Evolutionary conservation across 768 basidiomycete genomes (phyloP).

Genomic region (Heimioporus sp.): DNA sequence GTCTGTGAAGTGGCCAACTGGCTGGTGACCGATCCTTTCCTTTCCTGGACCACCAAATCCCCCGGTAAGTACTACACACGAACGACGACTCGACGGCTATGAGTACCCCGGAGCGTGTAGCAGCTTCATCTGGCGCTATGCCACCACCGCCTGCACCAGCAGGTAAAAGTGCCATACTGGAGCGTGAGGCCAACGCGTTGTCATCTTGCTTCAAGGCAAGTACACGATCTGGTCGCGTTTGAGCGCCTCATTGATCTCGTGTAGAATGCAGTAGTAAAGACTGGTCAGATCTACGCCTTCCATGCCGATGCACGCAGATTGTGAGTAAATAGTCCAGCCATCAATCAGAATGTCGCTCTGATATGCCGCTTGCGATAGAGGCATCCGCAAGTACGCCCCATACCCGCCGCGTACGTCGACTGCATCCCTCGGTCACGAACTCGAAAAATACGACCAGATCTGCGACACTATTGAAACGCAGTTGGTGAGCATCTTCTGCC

Average conservation of each 20-base stretch:
- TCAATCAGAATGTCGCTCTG: not conserved
- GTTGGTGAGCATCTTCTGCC: conserved; percentile 45
- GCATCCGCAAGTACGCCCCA: conserved; percentile 54
- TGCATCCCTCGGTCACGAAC: conserved; percentile 63
- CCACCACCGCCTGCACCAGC: conserved; percentile 50
- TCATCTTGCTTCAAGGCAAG: conserved; percentile 56
- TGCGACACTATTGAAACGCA: conserved; percentile 77
- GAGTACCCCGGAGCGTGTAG: conserved; percentile 23
- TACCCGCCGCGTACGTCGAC: conserved; percentile 66
- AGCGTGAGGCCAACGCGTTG: conserved; percentile 64
- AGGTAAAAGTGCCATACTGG: conserved; percentile 43
- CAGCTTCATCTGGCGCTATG: conserved; percentile 39
- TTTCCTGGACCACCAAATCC: conserved; percentile 36
- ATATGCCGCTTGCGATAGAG: conserved; percentile 36
- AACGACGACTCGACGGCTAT: conserved; percentile 13
- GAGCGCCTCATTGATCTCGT: not conserved
- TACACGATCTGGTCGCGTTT: not conserved
- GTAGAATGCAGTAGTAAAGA: conserved; percentile 65
- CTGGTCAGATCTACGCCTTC: conserved; percentile 69
- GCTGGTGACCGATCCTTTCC: conserved; percentile 11
- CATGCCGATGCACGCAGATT: conserved; percentile 63
- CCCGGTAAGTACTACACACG: conserved; percentile 40
- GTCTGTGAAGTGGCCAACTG: not conserved
- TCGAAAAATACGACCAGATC: conserved; percentile 78
- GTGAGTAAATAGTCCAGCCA: conserved; percentile 38